Percentiles rank a stretch among this genome's conserved stretches.
phyloP scores from a whole-genome alignment of 2,329 filamentous ascomycete genomes.

The Didymella keratinophila region DNA sequence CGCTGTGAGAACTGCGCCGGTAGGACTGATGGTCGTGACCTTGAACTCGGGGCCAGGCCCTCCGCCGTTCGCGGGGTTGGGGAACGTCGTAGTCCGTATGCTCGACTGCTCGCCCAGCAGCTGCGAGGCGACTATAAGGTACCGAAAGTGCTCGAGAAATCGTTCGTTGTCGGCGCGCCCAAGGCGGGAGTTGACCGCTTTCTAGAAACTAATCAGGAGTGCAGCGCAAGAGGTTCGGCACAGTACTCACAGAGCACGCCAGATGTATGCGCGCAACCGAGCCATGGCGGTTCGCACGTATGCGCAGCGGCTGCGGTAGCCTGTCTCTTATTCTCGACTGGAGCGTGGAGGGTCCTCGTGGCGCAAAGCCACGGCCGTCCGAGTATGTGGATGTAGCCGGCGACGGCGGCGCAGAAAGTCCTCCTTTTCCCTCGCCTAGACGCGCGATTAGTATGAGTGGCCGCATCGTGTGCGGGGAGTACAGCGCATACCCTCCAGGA shows the following conservation, averaged over 20 bases:
- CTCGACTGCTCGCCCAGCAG: constrained; percentile 71
- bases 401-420: constrained; percentile 33
- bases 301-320: constrained; percentile 57
- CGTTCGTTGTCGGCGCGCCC: constrained; percentile 80
- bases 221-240: not conserved
- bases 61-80: constrained; percentile 38
- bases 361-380: constrained; percentile 55
- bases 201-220: constrained; percentile 55
- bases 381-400: constrained; percentile 28
- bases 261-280: constrained; percentile 50
- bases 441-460: constrained; percentile 32
- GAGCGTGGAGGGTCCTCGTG: constrained; percentile 58
- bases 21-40: constrained; percentile 63
- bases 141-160: constrained; percentile 92
- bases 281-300: constrained; percentile 47
- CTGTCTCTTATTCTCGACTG: constrained; percentile 58
- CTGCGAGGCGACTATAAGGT: constrained; percentile 91
- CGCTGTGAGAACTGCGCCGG: constrained; percentile 72
- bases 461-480: not conserved
- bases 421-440: constrained; percentile 47
- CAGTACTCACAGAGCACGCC: constrained; percentile 48
- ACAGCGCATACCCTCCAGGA: constrained; percentile 75
- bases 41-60: constrained; percentile 43
- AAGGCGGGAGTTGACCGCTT: constrained; percentile 74
- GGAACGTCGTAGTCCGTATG: constrained; percentile 44